Conservation (phyloP, 2,329 filamentous ascomycete species). For the Fusarium vanettenii region DNA sequence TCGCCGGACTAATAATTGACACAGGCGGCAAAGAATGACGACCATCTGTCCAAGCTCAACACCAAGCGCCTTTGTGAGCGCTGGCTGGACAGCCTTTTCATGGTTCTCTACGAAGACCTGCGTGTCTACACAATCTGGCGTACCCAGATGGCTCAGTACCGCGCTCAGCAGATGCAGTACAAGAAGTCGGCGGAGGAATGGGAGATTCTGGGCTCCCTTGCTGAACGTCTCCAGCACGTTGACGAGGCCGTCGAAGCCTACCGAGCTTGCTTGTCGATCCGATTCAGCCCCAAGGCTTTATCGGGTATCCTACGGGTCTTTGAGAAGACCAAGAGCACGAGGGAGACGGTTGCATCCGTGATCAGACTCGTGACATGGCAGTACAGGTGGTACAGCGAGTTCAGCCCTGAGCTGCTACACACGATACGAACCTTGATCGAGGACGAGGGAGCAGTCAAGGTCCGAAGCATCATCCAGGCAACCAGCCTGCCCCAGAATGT, state of each 20-base stretch:
- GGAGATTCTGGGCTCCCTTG: conserved; percentile 95
- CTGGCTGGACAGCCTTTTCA: conserved; percentile 98
- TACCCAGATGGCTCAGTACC: conserved; percentile 96
- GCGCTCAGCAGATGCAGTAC: conserved; percentile 92
- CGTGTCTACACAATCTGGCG: conserved; percentile 99
- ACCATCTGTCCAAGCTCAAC: conserved; percentile 88
- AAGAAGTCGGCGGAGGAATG: conserved; percentile 97
- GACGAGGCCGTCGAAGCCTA: conserved; percentile 96
- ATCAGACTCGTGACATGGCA: conserved; percentile 97
- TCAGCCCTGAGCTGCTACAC: conserved; percentile 90
- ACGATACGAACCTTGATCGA: conserved; percentile 94
- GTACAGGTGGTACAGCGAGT: conserved; percentile 99
- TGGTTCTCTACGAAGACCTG: conserved; percentile 98
- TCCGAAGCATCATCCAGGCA: conserved; percentile 95
- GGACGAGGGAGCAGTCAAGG: conserved; percentile 96
- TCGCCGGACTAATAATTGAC: conserved; percentile 31
- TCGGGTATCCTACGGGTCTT: conserved; percentile 84
- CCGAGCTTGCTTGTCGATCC: conserved; percentile 83
- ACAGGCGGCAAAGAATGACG: conserved; percentile 75
- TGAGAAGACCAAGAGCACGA: conserved; percentile 80
- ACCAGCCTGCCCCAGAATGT: conserved; percentile 94
- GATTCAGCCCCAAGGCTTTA: conserved; percentile 94
- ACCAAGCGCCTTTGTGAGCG: conserved; percentile 97
- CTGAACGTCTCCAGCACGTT: conserved; percentile 90
- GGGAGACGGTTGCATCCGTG: conserved; percentile 84